Evolutionary conservation across 345 rosid species (phyloP), one percentile per base, ranked within the genome.

Genomic region (Eucalyptus sp.): DNA sequence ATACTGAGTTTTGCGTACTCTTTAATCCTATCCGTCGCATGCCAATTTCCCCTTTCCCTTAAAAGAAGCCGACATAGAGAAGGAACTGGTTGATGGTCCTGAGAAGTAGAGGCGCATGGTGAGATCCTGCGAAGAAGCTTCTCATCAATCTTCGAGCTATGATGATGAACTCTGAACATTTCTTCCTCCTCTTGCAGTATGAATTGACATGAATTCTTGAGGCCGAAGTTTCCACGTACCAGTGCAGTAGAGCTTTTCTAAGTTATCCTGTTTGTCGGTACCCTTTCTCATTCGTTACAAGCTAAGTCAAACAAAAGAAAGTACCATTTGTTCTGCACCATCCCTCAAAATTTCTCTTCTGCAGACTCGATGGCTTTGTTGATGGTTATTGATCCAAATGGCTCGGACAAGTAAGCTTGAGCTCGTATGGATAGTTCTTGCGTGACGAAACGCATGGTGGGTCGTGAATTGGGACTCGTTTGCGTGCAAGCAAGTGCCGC

Each of bases 381-480:
- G 25, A 94, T 48, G 16, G 93, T 91, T 51, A 92, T 88, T n/a
- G 27, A 52, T 52, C 87, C 80, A 2, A 93, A 46, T 18, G 94
- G 91, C 87, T 91, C 93, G 17, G 90, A 11, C 85, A 92, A 62
- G 90, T 12, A 89, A 29, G 93, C 89, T 90, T 88, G 95, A 11
- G 93, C 87, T 54, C 88, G 88, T 13, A 93, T 91, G 7, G 95
- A 93, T 52, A 94, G 76, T 89, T 95, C 94, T 91, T 91, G 97
- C 7, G 96, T 93, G 51, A 94, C 93, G 43, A 88, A 90, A 41
- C 90, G 92, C 96, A 95, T 95, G 29, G 86, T 76, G 49, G 97
- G 98, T 76, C 95, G 81, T 10, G 89, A 86, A 20, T 93, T 92
- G 22, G 95, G 93, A 87, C 27, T 64, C 64, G 37, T 86, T 14